A percentile compares a stretch with the other conserved stretches of the same genome.
These are phyloP conservation scores for Apium graveolens DNA, from an alignment of 129 eudicot species.

Conservation along the genomic window DNA sequence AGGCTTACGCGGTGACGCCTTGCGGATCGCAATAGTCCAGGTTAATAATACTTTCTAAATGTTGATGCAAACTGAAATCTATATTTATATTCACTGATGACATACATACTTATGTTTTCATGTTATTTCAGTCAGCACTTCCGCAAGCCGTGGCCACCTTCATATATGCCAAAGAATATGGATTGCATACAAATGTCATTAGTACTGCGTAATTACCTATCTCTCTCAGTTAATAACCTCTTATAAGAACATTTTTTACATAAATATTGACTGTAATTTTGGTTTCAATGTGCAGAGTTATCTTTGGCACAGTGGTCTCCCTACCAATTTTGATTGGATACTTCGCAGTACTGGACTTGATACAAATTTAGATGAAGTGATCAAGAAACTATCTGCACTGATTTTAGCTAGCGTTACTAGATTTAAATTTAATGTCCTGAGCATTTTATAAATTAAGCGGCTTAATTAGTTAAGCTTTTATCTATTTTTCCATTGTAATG, in stretches of 20 bases:
- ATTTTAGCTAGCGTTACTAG: background rate
- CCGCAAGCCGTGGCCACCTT: conserved; percentile 58
- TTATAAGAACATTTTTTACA: no score
- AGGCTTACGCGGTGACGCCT: conserved; percentile 42
- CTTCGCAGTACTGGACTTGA: conserved; percentile 22
- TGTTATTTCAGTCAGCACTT: conserved; percentile 44
- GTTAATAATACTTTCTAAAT: no score
- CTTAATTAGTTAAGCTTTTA: background rate
- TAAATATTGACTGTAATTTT: background rate
- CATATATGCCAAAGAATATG: conserved; percentile 63
- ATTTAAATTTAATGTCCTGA: background rate
- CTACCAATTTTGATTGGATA: conserved; percentile 40
- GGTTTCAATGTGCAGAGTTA: conserved; percentile 30
- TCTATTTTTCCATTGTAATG: no score
- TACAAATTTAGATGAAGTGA: background rate
- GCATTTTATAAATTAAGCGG: background rate
- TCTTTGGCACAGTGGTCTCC: conserved; percentile 42
- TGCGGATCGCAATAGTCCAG: conserved; percentile 54
- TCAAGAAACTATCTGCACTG: background rate
- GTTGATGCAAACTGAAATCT: background rate
- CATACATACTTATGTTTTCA: background rate
- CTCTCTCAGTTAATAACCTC: no score
- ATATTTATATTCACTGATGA: background rate
- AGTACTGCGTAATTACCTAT: conserved; percentile 59
- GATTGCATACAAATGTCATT: conserved; percentile 53